Percentiles rank a stretch among this genome's conserved stretches.
Conservation (phyloP, 164 flowering plant genomes). For the Chloranthus sessilifolius region DNA sequence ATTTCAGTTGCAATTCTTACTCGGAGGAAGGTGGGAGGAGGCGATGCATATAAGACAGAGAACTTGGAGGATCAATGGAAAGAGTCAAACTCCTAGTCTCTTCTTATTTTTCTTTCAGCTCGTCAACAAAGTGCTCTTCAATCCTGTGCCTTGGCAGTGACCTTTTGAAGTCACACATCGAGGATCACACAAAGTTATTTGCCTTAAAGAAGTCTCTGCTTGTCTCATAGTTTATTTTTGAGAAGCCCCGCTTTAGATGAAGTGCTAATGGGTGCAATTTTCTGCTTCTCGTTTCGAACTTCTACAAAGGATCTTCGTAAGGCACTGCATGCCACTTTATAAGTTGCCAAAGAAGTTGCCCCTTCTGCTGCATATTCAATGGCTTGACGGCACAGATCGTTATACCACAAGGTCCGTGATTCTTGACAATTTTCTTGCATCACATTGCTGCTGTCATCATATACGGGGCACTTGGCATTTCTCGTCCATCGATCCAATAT, state of each 20-base stretch:
- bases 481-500: conserved; percentile 7
- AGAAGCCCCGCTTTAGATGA: conserved; percentile 2
- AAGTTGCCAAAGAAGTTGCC: conserved; percentile 5
- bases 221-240: conserved; percentile 3
- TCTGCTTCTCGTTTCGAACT: conserved; percentile 8
- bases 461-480: conserved; percentile 5
- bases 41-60: too few species aligned
- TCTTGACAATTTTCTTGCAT: conserved; percentile 4
- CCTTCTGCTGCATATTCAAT: conserved; percentile 10
- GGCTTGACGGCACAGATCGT: conserved; percentile 9
- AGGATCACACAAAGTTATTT: conserved; percentile 6
- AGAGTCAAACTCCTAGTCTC: too few species aligned
- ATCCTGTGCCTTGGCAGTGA: too few species aligned
- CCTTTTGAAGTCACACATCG: not conserved
- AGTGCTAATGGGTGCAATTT: conserved; percentile 7
- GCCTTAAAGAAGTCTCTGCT: not conserved
- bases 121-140: too few species aligned
- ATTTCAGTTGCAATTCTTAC: too few species aligned
- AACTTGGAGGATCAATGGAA: too few species aligned
- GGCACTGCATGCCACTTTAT: conserved; percentile 1
- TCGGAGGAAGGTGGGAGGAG: too few species aligned
- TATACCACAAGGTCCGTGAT: conserved; percentile 5
- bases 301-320: conserved; percentile 5
- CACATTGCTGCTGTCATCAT: not conserved
- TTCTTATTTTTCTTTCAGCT: too few species aligned